Conservation (phyloP, 2,329 filamentous ascomycete species). For the Hypoxylon sp. region DNA sequence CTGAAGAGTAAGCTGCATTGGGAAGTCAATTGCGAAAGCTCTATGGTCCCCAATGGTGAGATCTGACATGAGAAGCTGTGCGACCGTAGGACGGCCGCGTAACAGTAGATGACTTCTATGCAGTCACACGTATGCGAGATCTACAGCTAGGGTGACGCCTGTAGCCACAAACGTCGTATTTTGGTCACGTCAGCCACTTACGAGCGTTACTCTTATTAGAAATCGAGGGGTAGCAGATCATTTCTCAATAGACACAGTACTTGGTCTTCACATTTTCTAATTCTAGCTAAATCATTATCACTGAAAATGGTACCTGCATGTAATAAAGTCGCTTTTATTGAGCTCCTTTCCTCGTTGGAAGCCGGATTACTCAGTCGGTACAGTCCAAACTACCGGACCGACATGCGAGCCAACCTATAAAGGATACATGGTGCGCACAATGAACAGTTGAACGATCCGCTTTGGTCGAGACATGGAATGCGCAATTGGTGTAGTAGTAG, state of each 20-base stretch:
- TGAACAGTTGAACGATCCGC: not conserved
- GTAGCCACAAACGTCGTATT: slow-evolving; percentile 19
- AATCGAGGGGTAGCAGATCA: slow-evolving; percentile 4
- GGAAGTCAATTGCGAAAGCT: slow-evolving; percentile 18
- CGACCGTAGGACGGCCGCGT: not conserved
- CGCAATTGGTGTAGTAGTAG: slow-evolving; percentile 1
- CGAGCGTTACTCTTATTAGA: slow-evolving; percentile 14
- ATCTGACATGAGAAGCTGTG: slow-evolving; percentile 21
- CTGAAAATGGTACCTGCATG: slow-evolving; percentile 22
- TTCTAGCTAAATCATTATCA: slow-evolving; percentile 11
- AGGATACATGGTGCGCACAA: slow-evolving; percentile 1
- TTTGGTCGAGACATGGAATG: slow-evolving; percentile 1
- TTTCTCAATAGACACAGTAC: slow-evolving; percentile 9
- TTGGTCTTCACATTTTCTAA: slow-evolving; percentile 13
- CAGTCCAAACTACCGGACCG: not conserved
- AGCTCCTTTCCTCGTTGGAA: not conserved
- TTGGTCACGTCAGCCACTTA: slow-evolving; percentile 31
- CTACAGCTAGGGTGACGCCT: slow-evolving; percentile 23
- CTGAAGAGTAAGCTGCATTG: not conserved
- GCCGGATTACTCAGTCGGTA: not conserved
- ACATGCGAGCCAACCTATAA: not conserved
- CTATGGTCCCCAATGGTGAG: not conserved
- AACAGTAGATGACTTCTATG: not conserved
- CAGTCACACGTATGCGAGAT: slow-evolving; percentile 25
- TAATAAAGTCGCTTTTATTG: not conserved